These are phyloP conservation scores for Phytophthora multivora DNA, from an alignment of 352 stramenopile species.

Conservation along the genomic window DNA sequence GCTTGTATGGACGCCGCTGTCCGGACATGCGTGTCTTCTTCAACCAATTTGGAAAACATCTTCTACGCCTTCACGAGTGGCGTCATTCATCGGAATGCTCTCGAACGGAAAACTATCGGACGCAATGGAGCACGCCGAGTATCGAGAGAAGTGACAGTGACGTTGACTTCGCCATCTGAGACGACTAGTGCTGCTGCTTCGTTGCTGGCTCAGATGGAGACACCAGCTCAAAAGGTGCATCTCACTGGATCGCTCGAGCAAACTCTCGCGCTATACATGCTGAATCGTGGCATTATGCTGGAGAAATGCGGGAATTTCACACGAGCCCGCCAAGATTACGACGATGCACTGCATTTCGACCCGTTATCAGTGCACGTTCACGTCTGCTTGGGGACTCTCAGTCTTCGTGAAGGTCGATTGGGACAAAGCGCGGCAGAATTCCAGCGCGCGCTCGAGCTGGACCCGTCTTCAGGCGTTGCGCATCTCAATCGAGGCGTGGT, in stretches of 20 bases:
- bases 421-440: constrained; percentile 42
- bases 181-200: constrained; percentile 15
- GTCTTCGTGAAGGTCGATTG: constrained; percentile 47
- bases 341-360: constrained; percentile 72
- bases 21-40: constrained; percentile 60
- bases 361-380: constrained; percentile 56
- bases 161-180: constrained; percentile 1
- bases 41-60: constrained; percentile 57
- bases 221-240: constrained; percentile 13
- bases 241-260: constrained; percentile 68
- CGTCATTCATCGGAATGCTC: constrained; percentile 55
- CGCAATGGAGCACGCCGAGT: constrained; percentile 21
- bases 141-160: not conserved
- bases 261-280: constrained; percentile 68
- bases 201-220: constrained; percentile 20
- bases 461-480: constrained; percentile 56
- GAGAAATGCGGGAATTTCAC: constrained; percentile 56
- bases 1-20: constrained; percentile 64
- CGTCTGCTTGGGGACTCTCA: constrained; percentile 67
- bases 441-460: constrained; percentile 47
- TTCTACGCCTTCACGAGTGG: constrained; percentile 67
- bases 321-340: constrained; percentile 59
- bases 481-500: constrained; percentile 66
- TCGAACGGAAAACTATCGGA: constrained; percentile 58
- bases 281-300: constrained; percentile 72